Percentiles rank a stretch among this genome's conserved stretches.
Conservation (phyloP, 1,139 yeast species). For the Yamadazyma taylorii region DNA sequence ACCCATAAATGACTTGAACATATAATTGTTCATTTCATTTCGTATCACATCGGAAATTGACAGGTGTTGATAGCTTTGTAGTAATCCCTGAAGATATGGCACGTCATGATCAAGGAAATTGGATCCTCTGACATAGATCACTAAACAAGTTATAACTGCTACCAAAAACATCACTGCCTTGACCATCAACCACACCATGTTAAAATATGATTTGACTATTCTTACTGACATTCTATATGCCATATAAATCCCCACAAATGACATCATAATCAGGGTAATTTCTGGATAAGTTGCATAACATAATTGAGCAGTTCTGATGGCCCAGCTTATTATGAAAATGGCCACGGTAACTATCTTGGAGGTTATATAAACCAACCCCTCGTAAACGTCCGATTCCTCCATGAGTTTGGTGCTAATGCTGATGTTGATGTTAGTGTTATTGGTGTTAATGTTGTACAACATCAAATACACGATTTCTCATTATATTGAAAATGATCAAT, state of each 20-base stretch:
- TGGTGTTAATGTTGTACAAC: too few relatives aligned
- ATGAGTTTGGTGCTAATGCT: too few relatives aligned
- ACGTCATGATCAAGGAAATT: slow-evolving; percentile 22
- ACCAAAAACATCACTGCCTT: slow-evolving; percentile 19
- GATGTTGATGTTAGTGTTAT: too few relatives aligned
- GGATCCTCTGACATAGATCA: slow-evolving; percentile 22
- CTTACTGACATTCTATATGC: slow-evolving; percentile 10
- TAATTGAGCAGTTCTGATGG: slow-evolving; percentile 9
- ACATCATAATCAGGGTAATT: slow-evolving; percentile 6
- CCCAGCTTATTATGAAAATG: slow-evolving; percentile 12
- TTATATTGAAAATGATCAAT: too few relatives aligned
- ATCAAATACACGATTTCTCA: too few relatives aligned
- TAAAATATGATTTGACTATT: slow-evolving; percentile 22
- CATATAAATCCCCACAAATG: slow-evolving; percentile 11
- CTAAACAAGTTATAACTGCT: slow-evolving; percentile 13
- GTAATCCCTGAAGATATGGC: slow-evolving; percentile 8
- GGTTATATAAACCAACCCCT: neutral
- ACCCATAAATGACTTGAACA: slow-evolving; percentile 4
- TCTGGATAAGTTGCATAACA: slow-evolving; percentile 12
- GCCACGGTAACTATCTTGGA: slow-evolving; percentile 8
- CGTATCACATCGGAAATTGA: slow-evolving; percentile 1
- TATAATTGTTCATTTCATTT: slow-evolving; percentile 3
- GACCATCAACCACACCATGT: slow-evolving; percentile 21
- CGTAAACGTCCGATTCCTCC: slow-evolving; percentile 1
- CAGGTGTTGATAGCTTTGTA: slow-evolving; percentile 3